Evolutionary conservation across 75 land plant species (phyloP), one percentile per base, ranked within the genome.

Genomic region (Larix kaempferi): DNA sequence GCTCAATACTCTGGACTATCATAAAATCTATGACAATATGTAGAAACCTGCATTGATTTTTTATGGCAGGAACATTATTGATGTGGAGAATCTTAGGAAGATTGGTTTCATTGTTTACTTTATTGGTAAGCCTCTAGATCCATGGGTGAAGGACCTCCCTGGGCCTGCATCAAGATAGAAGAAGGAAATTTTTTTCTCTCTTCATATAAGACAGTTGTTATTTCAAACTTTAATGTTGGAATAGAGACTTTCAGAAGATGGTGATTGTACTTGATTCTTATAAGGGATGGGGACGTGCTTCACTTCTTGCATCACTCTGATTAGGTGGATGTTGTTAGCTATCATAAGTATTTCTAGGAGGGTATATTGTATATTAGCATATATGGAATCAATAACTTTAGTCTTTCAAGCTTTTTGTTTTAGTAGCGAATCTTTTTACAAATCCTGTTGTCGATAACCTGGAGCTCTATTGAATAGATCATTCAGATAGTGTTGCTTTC

Each of bases 1-100:
- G 86, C 86, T 89, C 78, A 87, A 83, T 77, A 85, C 71, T 5
- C 89, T 89, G 21, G 91, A 87, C 77, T 89, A 76, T 77, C 73
- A 82, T 74, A 81, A 66, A 79, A 84, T 86, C 76, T 89, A 82
- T 65, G 86, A 84, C 73, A 73, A 76, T 80, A 86, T 86, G 88
- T 83, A 86, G 78, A 86, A 86, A 75, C 88, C 88, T 4, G 88
- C 88, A 1, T 86, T 86, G 74, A 64, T 86, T 2, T 86, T 86
- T 59, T 86, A 86, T 33, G 88, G 88, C 5, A 78, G 88, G 27
- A 86, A 86, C 57, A 77, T 80, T 3, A 65, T 86, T 65, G 58
- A 86, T 66, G 86, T 80, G 0, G 82, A 76, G 74, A 67, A 54
- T 66, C 79, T 84, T 27, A 82, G 86, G 41, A 75, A 86, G 56